Conservation (phyloP, 1,284 basidiomycete genomes). For the Rhodotorula glutinis region DNA sequence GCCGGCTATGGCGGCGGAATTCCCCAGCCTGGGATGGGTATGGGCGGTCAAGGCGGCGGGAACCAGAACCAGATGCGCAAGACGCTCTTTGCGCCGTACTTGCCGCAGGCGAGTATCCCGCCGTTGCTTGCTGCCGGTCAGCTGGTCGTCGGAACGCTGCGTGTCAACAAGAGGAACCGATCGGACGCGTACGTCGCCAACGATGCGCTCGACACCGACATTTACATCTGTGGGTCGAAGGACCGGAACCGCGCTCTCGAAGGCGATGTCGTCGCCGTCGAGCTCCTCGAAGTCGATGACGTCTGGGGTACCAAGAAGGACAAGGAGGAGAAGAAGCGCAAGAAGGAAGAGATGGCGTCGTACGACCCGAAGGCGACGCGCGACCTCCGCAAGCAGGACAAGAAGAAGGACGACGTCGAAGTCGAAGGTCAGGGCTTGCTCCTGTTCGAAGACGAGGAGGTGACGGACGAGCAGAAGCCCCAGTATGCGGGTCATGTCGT, state of each 20-base stretch:
- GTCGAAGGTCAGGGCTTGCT: conserved; percentile 97
- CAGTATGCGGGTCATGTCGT: conserved; percentile 58
- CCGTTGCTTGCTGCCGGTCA: conserved; percentile 97
- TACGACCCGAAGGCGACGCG: conserved; percentile 70
- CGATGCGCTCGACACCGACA: conserved; percentile 96
- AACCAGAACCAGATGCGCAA: conserved; percentile 73
- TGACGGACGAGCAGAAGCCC: conserved; percentile 94
- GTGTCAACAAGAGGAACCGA: conserved; percentile 89
- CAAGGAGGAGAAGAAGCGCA: conserved; percentile 99
- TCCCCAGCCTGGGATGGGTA: conserved; percentile 57
- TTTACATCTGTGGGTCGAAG: conserved; percentile 77
- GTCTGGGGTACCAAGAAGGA: conserved; percentile 99
- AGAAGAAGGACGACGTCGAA: conserved; percentile 99
- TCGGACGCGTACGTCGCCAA: conserved; percentile 99
- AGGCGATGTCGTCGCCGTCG: conserved; percentile 97
- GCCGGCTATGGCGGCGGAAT: conserved; percentile 78
- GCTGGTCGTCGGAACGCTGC: conserved; percentile 92
- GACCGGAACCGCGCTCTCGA: conserved; percentile 98
- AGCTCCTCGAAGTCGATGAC: conserved; percentile 94
- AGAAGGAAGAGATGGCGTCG: conserved; percentile 97
- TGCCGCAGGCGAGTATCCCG: conserved; percentile 94
- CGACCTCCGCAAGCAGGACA: conserved; percentile 78
- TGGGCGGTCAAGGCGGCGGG: conserved; percentile 32
- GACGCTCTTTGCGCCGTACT: conserved; percentile 96
- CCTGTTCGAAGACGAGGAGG: conserved; percentile 94